Conservation (phyloP, 2,329 filamentous ascomycete genomes). For the Amauroascus niger region DNA sequence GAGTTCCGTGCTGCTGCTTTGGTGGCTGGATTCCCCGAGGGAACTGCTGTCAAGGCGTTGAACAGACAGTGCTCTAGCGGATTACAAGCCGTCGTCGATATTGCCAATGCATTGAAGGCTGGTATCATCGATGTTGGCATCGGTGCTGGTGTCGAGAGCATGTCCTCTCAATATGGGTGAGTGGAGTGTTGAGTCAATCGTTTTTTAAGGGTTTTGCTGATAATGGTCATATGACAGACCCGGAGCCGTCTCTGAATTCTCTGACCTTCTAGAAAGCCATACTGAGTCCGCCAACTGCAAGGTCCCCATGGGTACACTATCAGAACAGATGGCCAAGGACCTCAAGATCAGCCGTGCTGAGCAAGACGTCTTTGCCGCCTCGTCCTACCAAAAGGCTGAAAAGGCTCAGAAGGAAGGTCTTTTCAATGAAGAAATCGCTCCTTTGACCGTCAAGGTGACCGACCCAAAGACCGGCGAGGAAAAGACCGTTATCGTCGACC, state of each 20-base stretch:
- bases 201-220: neutral
- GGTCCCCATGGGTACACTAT: conserved; percentile 89
- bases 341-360: conserved; percentile 58
- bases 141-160: conserved; percentile 92
- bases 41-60: conserved; percentile 71
- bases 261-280: conserved; percentile 71
- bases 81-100: conserved; percentile 83
- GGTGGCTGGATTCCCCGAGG: conserved; percentile 80
- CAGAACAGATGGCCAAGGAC: conserved; percentile 89
- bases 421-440: conserved; percentile 84
- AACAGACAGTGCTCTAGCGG: conserved; percentile 94
- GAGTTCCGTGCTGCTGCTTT: conserved; percentile 91
- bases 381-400: conserved; percentile 74
- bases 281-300: conserved; percentile 88
- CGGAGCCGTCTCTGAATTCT: conserved; percentile 82
- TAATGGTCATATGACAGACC: conserved; percentile 44
- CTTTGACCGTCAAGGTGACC: conserved; percentile 74
- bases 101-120: conserved; percentile 80
- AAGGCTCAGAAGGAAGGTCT: conserved; percentile 80
- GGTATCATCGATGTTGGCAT: conserved; percentile 95
- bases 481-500: conserved; percentile 69
- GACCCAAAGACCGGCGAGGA: conserved; percentile 85
- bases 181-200: too few relatives aligned
- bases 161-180: conserved; percentile 84
- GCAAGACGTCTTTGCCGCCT: conserved; percentile 91